Evolutionary conservation across 106 monocot genomes (phyloP), one percentile per base, ranked within the genome.

Genomic region (Acorus gramineus): DNA sequence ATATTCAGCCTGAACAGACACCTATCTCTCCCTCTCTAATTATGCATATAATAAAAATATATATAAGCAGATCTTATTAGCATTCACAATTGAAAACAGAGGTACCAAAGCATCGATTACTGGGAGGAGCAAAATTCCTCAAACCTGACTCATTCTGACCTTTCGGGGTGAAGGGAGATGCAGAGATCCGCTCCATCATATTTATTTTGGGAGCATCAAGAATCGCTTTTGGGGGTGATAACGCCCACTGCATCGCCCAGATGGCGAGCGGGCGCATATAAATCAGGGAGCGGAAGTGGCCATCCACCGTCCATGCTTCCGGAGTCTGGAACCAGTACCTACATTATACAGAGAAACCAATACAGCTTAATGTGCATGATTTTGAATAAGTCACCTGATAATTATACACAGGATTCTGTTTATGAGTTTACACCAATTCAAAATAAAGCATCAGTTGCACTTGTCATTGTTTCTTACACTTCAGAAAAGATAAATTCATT

Each of bases 291-390:
- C 98, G 70, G 70, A 92, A 99, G 56, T 99, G 92, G 42, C 98
- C 98, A n/a, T 99, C 98, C 2, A 71, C 75, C 4, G 98, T 92
- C 98, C 98, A 99, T 55, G 64, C 98, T 77, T 99, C 98, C 0
- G 98, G 98, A 1, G 88, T 98, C 56, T 98, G 98, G 60, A 98
- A 98, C 91, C 88, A 92, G 70, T 98, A 98, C 76, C 95, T 95
- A 52, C 28, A 28, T 28, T 54, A 81, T 6, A 8, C 9, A 14
- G 58, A 44, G 4, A 7, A 28, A 28, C 28, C 28, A 28, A 28
- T 28, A 28, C 28, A 28, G 28, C 28, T 28, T 28, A 28, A 28
- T 28, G 28, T 28, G 28, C 28, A 28, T 28, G 28, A 28, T 28
- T 28, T 28, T 28, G 28, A 28, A 28, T 28, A 28, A 28, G 28